A percentile compares a stretch with the other conserved stretches of the same genome.
phyloP scores from a whole-genome alignment of 805 yeast genomes.

The Metschnikowia cubensis region DNA sequence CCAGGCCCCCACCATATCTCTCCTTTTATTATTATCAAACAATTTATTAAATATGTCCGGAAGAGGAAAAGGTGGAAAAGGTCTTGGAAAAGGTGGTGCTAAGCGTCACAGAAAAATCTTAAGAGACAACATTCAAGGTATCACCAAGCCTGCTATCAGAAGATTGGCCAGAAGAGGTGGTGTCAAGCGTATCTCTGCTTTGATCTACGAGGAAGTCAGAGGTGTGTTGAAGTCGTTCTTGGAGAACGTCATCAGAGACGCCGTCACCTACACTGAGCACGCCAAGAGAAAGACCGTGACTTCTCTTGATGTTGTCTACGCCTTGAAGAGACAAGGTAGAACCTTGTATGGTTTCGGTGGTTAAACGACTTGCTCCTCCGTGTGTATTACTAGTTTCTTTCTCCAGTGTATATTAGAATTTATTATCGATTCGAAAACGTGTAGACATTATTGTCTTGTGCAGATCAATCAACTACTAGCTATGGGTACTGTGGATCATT shows the following conservation, averaged over 20 bases:
- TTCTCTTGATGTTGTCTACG: slow-evolving; percentile 96
- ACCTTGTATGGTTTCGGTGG: slow-evolving; percentile 99
- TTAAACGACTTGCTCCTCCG: slow-evolving; percentile 31
- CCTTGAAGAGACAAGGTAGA: slow-evolving; percentile 99
- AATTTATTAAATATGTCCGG: slow-evolving; percentile 72
- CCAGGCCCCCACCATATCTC: slow-evolving; percentile 7
- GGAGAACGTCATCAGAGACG: slow-evolving; percentile 97
- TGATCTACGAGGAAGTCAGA: slow-evolving; percentile 98
- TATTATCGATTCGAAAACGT: slow-evolving; percentile 15
- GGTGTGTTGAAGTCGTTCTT: slow-evolving; percentile 93
- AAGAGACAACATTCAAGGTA: slow-evolving; percentile 99
- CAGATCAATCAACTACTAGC: too few species aligned
- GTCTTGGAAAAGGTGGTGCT: slow-evolving; percentile 99
- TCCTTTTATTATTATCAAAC: slow-evolving; percentile 11
- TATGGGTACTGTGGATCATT: too few species aligned
- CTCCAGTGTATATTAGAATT: slow-evolving; percentile 22
- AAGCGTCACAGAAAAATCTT: slow-evolving; percentile 99
- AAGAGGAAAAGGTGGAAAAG: slow-evolving; percentile 99
- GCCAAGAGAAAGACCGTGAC: slow-evolving; percentile 99
- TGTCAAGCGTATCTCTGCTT: slow-evolving; percentile 99
- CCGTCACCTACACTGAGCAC: slow-evolving; percentile 99
- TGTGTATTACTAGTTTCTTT: slow-evolving; percentile 21
- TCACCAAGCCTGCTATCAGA: slow-evolving; percentile 99
- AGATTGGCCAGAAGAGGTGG: slow-evolving; percentile 99
- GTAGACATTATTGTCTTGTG: background rate